Base-by-base conservation (phyloP, 2,329 filamentous ascomycete species). In the Plectosphaerella sp. region DNA sequence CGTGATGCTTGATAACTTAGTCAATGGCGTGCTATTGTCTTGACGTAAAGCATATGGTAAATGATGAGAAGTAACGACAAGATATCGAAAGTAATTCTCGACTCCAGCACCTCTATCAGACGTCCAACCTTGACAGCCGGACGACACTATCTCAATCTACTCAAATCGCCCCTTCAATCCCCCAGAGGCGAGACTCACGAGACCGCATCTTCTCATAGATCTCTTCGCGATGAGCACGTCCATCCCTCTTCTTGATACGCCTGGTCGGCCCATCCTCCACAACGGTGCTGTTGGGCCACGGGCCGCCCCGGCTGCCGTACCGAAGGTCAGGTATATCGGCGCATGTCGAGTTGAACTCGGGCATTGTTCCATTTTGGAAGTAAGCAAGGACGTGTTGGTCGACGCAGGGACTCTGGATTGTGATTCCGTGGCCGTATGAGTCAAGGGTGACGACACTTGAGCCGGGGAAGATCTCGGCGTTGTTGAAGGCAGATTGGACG, bases 381-480 rank as follows among this genome's bases (percentile, higher is more conserved):
- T 78, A 77, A 28, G 61, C 60, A 7, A 63, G 65, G 18, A 78
- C 64, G 28, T 68, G 56, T 16, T 39, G 35, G n/a, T 14, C 15
- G 33, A 41, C 18, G 47, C 47, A 48, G 6, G 5, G 16, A 20
- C 47, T 48, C 7, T 41, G 2, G 2, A n/a, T n/a, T 9, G 43
- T 33, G 22, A 28, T 20, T 10, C 22, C 22, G 15, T 46, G 43
- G 4, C 77, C 77, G 36, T 74, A 78, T 1, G 72, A 72, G 46
- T 79, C 73, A 57, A 77, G 74, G n/a, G 72, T 66, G 20, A 80
- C 59, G 15, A 80, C 64, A 1, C 70, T 67, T 0, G 75, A 77
- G 20, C 67, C 70, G 0, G 67, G 67, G 51, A 79, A 80, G 1
- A 68, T 63, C 4, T 59, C 63, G 8, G 64, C 71, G 63, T 73